Conservation (phyloP, 352 stramenopile species). For the Phytopythium ostracodes region DNA sequence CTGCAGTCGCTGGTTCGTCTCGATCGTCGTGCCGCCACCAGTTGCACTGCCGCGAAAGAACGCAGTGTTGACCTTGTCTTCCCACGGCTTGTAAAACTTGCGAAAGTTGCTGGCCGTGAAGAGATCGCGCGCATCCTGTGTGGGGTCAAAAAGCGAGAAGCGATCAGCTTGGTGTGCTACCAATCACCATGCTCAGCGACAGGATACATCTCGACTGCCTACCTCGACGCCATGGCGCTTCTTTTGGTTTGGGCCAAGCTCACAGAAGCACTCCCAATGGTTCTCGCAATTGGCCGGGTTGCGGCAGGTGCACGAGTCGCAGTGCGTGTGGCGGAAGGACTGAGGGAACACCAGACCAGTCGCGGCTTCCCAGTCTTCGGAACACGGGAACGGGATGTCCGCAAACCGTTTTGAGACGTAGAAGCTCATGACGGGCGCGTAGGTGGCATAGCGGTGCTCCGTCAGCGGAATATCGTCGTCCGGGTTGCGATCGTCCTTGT, state of each 20-base stretch:
- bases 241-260: constrained; percentile 40
- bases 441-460: constrained; percentile 88
- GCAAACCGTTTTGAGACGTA: constrained; percentile 95
- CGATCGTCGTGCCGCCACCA: constrained; percentile 91
- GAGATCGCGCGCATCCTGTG: constrained; percentile 74
- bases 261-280: constrained; percentile 77
- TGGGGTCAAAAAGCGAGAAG: not conserved
- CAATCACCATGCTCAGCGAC: not conserved
- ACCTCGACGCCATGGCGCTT: constrained; percentile 76
- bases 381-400: constrained; percentile 98
- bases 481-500: constrained; percentile 95
- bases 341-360: constrained; percentile 90
- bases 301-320: constrained; percentile 64
- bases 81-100: constrained; percentile 96
- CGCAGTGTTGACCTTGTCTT: constrained; percentile 95
- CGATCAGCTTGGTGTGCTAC: not conserved
- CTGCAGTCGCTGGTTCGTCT: constrained; percentile 97
- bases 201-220: not conserved
- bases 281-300: constrained; percentile 70
- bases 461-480: constrained; percentile 92
- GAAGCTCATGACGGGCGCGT: constrained; percentile 97
- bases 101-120: constrained; percentile 97
- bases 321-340: constrained; percentile 88
- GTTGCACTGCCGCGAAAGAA: constrained; percentile 98
- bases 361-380: constrained; percentile 93